These are phyloP conservation scores for Acacia concinna DNA, from an alignment of 331 rosid species.

Conservation along the genomic window DNA sequence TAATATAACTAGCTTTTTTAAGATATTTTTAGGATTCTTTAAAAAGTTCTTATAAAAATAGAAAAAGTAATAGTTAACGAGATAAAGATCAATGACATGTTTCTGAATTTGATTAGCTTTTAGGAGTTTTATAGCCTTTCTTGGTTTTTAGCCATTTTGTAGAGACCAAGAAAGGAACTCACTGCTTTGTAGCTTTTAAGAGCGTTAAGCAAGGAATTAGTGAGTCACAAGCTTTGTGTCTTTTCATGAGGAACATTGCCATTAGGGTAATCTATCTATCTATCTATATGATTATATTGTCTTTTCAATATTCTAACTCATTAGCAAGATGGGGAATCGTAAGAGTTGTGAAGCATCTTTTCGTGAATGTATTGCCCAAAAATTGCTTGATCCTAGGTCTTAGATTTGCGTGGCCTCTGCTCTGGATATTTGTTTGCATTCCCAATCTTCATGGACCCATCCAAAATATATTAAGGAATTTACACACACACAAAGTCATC, in stretches of 20 bases:
- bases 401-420: conserved; percentile 27
- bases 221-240: conserved; percentile 29
- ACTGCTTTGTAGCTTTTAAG: conserved; percentile 21
- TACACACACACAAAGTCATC: background rate
- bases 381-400: conserved; percentile 37
- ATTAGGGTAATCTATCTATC: conserved; percentile 16
- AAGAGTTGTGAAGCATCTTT: conserved; percentile 3
- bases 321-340: background rate
- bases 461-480: background rate
- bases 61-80: background rate
- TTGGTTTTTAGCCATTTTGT: conserved; percentile 3
- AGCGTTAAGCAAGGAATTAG: conserved; percentile 34
- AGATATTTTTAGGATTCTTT: too few species aligned
- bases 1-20: too few species aligned
- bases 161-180: conserved; percentile 20
- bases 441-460: background rate
- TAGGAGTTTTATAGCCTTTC: background rate
- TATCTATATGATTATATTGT: too few species aligned
- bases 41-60: too few species aligned
- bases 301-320: background rate
- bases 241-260: conserved; percentile 27
- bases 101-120: background rate
- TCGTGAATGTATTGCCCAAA: conserved; percentile 17
- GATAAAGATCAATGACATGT: background rate
- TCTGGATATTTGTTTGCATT: conserved; percentile 12